Percentiles rank a stretch among this genome's conserved stretches.
Evolutionary conservation across 176 grass and related monocot species (phyloP).

Genomic region (Raddia distichophylla): DNA sequence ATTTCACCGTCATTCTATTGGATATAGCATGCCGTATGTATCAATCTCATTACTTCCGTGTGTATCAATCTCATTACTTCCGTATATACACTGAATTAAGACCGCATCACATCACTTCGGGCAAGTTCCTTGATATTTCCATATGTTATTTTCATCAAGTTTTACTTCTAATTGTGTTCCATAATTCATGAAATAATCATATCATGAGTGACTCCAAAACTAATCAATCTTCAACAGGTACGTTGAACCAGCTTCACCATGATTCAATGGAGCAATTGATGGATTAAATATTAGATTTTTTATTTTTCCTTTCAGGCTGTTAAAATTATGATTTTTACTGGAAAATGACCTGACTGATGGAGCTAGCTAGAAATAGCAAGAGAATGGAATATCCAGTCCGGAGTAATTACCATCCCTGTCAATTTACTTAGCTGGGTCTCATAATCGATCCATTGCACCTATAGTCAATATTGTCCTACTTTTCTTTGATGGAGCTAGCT

Average conservation of each 20-base stretch:
- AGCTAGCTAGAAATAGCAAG: not conserved
- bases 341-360: not conserved
- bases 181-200: not conserved
- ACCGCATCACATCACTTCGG: not conserved
- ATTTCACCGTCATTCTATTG: not conserved
- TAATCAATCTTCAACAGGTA: not conserved
- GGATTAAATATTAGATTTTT: not conserved
- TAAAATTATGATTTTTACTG: not conserved
- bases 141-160: not conserved
- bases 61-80: not conserved
- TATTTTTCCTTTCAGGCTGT: not conserved
- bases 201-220: not conserved
- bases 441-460: not conserved
- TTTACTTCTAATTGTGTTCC: not conserved
- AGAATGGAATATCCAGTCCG: not conserved
- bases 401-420: not conserved
- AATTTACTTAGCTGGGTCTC: slow-evolving; percentile 1
- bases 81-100: not conserved
- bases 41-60: not conserved
- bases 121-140: slow-evolving; percentile 9
- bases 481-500: not conserved
- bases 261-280: not conserved
- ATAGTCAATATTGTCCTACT: slow-evolving; percentile 4
- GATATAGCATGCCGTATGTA: not conserved
- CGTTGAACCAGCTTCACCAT: not conserved